Evolutionary conservation across 495 filamentous ascomycete genomes (phyloP).

Genomic region (Penicillium taxi): DNA sequence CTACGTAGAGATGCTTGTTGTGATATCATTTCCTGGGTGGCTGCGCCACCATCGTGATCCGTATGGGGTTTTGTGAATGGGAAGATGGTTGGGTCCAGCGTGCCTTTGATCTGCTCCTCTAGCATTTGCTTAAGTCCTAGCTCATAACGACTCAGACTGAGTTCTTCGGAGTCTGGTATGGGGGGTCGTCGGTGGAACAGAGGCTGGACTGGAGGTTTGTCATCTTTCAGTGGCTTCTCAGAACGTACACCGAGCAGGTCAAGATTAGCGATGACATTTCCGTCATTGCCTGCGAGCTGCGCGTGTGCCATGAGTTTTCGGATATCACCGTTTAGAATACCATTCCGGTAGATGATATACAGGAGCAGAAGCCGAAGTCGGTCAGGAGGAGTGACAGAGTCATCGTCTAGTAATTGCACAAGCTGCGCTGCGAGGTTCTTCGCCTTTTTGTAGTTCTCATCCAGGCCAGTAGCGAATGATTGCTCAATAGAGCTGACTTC

Average conservation of each 20-base stretch:
- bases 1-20: constrained; percentile 68
- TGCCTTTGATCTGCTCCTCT: constrained; percentile 56
- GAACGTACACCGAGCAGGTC: constrained; percentile 73
- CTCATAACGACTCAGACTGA: constrained; percentile 44
- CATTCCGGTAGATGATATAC: constrained; percentile 81
- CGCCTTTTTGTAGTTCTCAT: constrained; percentile 86
- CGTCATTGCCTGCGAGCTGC: constrained; percentile 63
- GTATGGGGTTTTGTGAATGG: constrained; percentile 75
- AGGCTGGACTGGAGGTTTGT: constrained; percentile 52
- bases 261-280: constrained; percentile 65
- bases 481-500: constrained; percentile 84
- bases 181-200: constrained; percentile 59
- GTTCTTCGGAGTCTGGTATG: constrained; percentile 42
- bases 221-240: constrained; percentile 68
- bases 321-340: constrained; percentile 80
- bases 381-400: constrained; percentile 56
- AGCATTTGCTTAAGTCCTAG: constrained; percentile 55
- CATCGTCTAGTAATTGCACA: constrained; percentile 79
- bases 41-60: constrained; percentile 49
- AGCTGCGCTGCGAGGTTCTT: constrained; percentile 81
- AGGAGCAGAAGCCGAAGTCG: constrained; percentile 76
- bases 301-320: constrained; percentile 79
- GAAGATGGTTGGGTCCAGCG: constrained; percentile 53
- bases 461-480: constrained; percentile 80
- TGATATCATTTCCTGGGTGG: constrained; percentile 48